Evolutionary conservation across 75 land plant genomes (phyloP).

Genomic region (Sequoiadendron giganteum): DNA sequence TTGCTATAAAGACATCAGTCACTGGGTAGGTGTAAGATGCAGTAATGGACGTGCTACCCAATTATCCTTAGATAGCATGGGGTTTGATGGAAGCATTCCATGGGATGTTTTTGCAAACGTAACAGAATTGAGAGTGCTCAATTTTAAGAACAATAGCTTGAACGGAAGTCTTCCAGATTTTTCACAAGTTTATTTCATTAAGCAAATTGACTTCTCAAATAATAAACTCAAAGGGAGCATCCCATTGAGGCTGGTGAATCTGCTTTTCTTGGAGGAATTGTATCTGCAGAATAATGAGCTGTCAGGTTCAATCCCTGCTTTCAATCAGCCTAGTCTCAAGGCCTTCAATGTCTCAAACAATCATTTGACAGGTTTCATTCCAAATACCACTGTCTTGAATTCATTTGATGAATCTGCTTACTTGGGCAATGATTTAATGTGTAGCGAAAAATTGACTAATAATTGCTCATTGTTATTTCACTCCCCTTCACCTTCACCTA

Average conservation of each 20-base stretch:
- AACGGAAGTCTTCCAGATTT: constrained; percentile 42
- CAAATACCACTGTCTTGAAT: constrained; percentile 26
- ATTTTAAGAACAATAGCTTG: constrained; percentile 43
- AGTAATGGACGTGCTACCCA: constrained; percentile 16
- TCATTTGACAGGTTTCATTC: constrained; percentile 45
- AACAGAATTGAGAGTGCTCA: constrained; percentile 28
- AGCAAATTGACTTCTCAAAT: constrained; percentile 30
- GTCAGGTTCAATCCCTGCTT: constrained; percentile 43
- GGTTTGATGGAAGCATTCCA: constrained; percentile 37
- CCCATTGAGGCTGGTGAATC: constrained; percentile 25
- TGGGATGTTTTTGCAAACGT: constrained; percentile 27
- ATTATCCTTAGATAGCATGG: constrained; percentile 40
- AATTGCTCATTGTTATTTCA: not conserved
- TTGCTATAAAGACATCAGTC: constrained; percentile 9
- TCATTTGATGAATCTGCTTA: constrained; percentile 11
- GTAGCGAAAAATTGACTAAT: not conserved
- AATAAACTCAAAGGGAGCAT: constrained; percentile 54
- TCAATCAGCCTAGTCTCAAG: constrained; percentile 9
- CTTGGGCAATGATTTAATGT: not conserved
- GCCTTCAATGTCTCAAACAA: constrained; percentile 44
- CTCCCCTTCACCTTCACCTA: not conserved
- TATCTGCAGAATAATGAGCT: constrained; percentile 43
- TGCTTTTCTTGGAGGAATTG: constrained; percentile 28
- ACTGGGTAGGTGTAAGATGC: constrained; percentile 27
- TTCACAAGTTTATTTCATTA: constrained; percentile 15